Percentiles rank a stretch among this genome's conserved stretches.
These are phyloP conservation scores for Nakaseomyces glabratus DNA, from an alignment of 1,139 yeast species.

Conservation along the genomic window DNA sequence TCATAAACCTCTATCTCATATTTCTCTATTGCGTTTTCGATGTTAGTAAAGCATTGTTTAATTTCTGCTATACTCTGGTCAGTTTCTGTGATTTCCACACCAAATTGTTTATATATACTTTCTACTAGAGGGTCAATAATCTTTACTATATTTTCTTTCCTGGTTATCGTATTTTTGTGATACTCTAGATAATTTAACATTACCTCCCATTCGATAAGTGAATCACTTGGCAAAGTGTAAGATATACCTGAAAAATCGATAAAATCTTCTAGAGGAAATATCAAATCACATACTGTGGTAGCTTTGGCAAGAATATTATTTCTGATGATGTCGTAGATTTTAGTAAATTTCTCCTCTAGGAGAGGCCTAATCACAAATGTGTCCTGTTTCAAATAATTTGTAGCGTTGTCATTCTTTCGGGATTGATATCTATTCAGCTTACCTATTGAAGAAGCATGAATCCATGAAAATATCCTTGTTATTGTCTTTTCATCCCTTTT, in stretches of 20 bases:
- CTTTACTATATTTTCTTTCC: conserved; percentile 17
- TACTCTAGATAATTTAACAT: conserved; percentile 18
- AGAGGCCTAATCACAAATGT: conserved; percentile 14
- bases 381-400: conserved; percentile 18
- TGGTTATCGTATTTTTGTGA: conserved; percentile 15
- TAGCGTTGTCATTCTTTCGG: conserved; percentile 1
- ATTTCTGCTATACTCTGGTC: conserved; percentile 16
- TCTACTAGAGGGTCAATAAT: conserved; percentile 13
- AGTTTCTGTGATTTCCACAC: conserved; percentile 25
- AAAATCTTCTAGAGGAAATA: conserved; percentile 20
- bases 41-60: background rate
- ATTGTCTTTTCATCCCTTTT: background rate
- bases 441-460: background rate
- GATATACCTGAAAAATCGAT: conserved; percentile 12
- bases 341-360: conserved; percentile 13
- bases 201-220: conserved; percentile 14
- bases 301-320: conserved; percentile 15
- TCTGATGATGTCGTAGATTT: conserved; percentile 12
- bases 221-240: conserved; percentile 7
- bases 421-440: background rate
- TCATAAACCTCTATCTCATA: conserved; percentile 9
- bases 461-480: conserved; percentile 2
- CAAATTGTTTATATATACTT: conserved; percentile 8
- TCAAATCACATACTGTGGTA: conserved; percentile 19
- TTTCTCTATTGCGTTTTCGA: conserved; percentile 2